A percentile compares a stretch with the other conserved stretches of the same genome.
phyloP scores from a whole-genome alignment of 2,329 filamentous ascomycete species.

The Aureobasidium zeae region DNA sequence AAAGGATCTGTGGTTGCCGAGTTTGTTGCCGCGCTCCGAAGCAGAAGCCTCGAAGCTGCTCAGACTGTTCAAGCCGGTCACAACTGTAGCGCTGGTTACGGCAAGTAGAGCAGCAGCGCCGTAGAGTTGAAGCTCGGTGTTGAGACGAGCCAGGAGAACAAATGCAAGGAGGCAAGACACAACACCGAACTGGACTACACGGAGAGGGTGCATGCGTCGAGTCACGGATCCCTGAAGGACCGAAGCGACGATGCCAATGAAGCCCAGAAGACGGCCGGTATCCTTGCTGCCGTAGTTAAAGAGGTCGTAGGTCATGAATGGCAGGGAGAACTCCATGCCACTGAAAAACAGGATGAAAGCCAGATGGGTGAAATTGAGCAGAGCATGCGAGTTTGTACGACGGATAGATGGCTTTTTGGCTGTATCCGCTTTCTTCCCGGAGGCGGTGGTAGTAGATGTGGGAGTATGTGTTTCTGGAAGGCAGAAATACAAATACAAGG shows the following conservation, averaged over 20 bases:
- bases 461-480: conserved; percentile 74
- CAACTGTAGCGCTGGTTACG: conserved; percentile 85
- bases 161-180: conserved; percentile 71
- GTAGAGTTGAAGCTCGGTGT: conserved; percentile 63
- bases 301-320: conserved; percentile 94
- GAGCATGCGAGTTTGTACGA: conserved; percentile 70
- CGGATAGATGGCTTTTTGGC: conserved; percentile 18
- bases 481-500: conserved; percentile 70
- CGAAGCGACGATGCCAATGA: conserved; percentile 82
- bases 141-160: conserved; percentile 62
- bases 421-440: conserved; percentile 11
- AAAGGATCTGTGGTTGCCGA: conserved; percentile 70
- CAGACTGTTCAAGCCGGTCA: conserved; percentile 84
- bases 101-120: conserved; percentile 74
- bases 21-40: conserved; percentile 71
- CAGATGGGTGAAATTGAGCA: conserved; percentile 81
- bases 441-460: conserved; percentile 15
- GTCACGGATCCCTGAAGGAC: conserved; percentile 91
- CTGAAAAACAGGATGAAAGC: conserved; percentile 93
- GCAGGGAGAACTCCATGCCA: conserved; percentile 94
- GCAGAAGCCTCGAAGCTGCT: conserved; percentile 80
- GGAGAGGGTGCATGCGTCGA: conserved; percentile 69
- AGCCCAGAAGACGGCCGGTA: conserved; percentile 79
- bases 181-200: conserved; percentile 71
- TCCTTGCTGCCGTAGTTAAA: conserved; percentile 72